Evolutionary conservation across 139 green algal genomes (phyloP).

Genomic region (Tetradesmus lagerheimii): DNA sequence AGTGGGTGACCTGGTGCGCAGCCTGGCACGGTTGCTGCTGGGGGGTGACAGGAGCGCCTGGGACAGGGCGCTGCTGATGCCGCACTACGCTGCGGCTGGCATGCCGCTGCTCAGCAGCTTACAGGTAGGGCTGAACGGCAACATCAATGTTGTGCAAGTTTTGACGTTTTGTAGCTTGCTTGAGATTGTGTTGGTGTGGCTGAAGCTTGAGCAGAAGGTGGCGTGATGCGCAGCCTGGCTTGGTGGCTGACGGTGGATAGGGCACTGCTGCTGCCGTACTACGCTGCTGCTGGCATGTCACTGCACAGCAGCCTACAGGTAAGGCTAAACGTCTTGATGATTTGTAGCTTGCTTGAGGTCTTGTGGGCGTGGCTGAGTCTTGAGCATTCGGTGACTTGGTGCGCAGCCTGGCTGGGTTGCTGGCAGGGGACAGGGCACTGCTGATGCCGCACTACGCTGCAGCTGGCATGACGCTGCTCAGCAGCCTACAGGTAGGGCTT

Average conservation of each 20-base stretch:
- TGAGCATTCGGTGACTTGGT: too few relatives aligned
- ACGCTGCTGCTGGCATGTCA: constrained; percentile 87
- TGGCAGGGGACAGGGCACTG: constrained; percentile 90
- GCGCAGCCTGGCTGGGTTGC: too few relatives aligned
- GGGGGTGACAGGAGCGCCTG: constrained; percentile 72
- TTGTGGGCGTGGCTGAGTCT: too few relatives aligned
- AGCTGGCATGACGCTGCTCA: constrained; percentile 86
- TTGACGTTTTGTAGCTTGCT: too few relatives aligned
- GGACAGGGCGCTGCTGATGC: constrained; percentile 87
- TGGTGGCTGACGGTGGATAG: constrained; percentile 59
- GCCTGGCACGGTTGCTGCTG: constrained; percentile 52
- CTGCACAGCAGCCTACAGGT: constrained; percentile 60
- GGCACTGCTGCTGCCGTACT: constrained; percentile 92
- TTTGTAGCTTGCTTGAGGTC: too few relatives aligned
- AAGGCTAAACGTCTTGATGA: too few relatives aligned
- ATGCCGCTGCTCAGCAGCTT: constrained; percentile 85
- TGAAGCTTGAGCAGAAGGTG: too few relatives aligned
- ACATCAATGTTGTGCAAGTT: too few relatives aligned
- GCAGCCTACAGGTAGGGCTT: constrained; percentile 22
- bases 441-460: constrained; percentile 93
- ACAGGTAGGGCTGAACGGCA: neutral
- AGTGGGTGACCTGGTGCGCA: constrained; percentile 45
- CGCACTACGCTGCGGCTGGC: constrained; percentile 86
- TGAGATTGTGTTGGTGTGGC: too few relatives aligned
- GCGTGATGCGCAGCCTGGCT: too few relatives aligned